Percentiles rank a stretch among this genome's conserved stretches.
These are phyloP conservation scores for Leishmania lainsoni DNA, from an alignment of 208 protist species.

Conservation along the genomic window DNA sequence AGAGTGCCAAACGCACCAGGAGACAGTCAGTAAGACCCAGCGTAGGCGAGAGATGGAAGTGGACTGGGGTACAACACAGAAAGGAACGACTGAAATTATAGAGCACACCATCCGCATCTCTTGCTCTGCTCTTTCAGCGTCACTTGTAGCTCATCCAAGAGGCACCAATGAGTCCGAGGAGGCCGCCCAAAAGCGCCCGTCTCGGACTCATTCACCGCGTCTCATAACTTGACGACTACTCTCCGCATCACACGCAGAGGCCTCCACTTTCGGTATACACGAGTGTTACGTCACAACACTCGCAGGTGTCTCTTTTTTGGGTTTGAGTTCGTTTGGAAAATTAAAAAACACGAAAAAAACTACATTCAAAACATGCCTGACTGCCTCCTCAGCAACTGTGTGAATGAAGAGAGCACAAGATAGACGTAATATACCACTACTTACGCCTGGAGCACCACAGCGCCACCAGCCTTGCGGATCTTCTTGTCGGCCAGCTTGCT, in stretches of 20 bases:
- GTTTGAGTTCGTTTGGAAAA: not conserved
- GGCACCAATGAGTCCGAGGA: not conserved
- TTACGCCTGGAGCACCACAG: conserved; percentile 97
- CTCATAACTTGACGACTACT: not conserved
- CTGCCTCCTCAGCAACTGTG: not conserved
- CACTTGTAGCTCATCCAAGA: not conserved
- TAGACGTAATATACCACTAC: not conserved
- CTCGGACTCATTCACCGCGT: not conserved
- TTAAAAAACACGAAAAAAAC: not conserved
- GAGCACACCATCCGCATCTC: not conserved
- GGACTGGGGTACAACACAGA: not conserved
- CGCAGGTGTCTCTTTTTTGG: too few relatives aligned
- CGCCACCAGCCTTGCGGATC: conserved; percentile 99
- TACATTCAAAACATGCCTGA: conserved; percentile 20
- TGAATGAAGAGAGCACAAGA: conserved; percentile 18
- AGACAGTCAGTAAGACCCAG: not conserved
- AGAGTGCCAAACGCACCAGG: not conserved
- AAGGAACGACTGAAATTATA: not conserved
- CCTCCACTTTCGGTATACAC: not conserved
- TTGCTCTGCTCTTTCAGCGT: not conserved
- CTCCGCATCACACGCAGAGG: not conserved
- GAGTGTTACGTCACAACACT: too few relatives aligned
- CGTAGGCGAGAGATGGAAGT: not conserved
- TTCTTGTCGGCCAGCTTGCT: conserved; percentile 99
- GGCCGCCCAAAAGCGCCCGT: too few relatives aligned